Conservation (phyloP, 1,139 yeast genomes). For the Pichia sp. region DNA sequence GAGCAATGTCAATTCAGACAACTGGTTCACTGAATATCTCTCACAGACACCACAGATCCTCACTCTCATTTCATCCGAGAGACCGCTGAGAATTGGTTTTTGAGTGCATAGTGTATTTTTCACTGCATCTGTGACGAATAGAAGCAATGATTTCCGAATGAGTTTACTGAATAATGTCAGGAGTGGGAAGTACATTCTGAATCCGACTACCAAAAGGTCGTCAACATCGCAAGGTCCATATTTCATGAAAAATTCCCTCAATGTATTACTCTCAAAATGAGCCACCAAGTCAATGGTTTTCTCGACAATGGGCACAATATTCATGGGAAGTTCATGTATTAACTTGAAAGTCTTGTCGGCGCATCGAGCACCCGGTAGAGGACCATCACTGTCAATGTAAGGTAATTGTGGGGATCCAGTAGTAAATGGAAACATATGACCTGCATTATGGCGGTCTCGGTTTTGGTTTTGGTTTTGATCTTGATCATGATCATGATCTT, state of each 20-base stretch:
- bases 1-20: constrained; percentile 4
- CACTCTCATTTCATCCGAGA: constrained; percentile 3
- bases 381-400: background rate
- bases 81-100: constrained; percentile 3
- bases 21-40: background rate
- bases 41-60: constrained; percentile 8
- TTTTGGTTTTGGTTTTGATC: background rate
- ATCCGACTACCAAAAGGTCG: constrained; percentile 2
- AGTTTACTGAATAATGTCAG: constrained; percentile 7
- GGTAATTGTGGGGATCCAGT: background rate
- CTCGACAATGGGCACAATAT: background rate
- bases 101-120: constrained; percentile 10
- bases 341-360: background rate
- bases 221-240: constrained; percentile 8
- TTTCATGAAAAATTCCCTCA: background rate
- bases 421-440: background rate
- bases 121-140: constrained; percentile 4
- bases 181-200: background rate
- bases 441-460: background rate
- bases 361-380: background rate
- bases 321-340: background rate
- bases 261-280: background rate
- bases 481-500: background rate
- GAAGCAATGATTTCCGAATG: constrained; percentile 6
- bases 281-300: background rate